phyloP scores from a whole-genome alignment of 192 early-diverging fungal species.

The Coemansia sp. region DNA sequence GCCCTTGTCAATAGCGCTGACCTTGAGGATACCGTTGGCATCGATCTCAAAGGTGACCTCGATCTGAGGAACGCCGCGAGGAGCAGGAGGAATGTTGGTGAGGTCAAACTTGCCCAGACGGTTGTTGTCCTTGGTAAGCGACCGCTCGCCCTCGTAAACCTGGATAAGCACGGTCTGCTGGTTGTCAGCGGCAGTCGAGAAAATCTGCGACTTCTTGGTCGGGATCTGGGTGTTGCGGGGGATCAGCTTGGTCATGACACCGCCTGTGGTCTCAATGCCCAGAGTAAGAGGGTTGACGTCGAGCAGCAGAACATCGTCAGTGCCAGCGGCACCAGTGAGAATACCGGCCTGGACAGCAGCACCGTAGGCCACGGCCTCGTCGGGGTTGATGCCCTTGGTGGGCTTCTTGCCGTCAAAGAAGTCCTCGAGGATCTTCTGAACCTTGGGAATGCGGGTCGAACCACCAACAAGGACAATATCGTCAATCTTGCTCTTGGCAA shows the following conservation, averaged over 20 bases:
- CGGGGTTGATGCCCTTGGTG: constrained; percentile 95
- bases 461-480: constrained; percentile 98
- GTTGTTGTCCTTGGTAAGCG: constrained; percentile 99
- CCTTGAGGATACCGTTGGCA: constrained; percentile 91
- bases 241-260: constrained; percentile 95
- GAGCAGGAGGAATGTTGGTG: constrained; percentile 89
- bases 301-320: constrained; percentile 72
- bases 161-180: constrained; percentile 95
- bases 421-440: constrained; percentile 87
- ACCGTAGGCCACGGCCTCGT: constrained; percentile 98
- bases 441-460: constrained; percentile 98
- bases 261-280: constrained; percentile 97
- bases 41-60: constrained; percentile 97
- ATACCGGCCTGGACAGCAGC: constrained; percentile 96
- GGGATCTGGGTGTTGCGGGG: constrained; percentile 91
- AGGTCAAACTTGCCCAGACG: constrained; percentile 96
- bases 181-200: constrained; percentile 97
- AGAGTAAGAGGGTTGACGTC: constrained; percentile 97
- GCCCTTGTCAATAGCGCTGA: constrained; percentile 92
- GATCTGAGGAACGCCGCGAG: constrained; percentile 95
- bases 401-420: constrained; percentile 98
- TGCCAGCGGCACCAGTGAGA: constrained; percentile 70
- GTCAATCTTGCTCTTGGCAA: constrained; percentile 84
- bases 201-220: constrained; percentile 98
- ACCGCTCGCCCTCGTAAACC: constrained; percentile 95